phyloP scores from a whole-genome alignment of 352 stramenopile species.

The Pythium aristosporum region DNA sequence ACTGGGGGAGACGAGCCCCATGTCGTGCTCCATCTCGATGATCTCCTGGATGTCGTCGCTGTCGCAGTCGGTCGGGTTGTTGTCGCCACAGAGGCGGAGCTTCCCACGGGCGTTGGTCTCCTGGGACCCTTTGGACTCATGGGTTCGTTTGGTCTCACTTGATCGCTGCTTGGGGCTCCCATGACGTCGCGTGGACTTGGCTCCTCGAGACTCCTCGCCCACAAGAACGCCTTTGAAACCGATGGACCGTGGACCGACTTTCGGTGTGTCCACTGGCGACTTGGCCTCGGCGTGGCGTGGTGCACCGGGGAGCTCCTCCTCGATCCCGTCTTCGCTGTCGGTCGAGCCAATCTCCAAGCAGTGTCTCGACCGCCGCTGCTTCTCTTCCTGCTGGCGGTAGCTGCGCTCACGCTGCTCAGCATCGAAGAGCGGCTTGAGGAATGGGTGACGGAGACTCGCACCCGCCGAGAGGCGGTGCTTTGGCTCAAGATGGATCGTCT shows the following conservation, averaged over 20 bases:
- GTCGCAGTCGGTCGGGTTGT: constrained; percentile 49
- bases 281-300: constrained; percentile 14
- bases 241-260: constrained; percentile 20
- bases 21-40: constrained; percentile 58
- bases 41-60: constrained; percentile 83
- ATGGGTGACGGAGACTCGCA: constrained; percentile 55
- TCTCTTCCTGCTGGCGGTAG: constrained; percentile 44
- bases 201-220: not conserved
- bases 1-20: constrained; percentile 11
- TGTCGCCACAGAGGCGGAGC: constrained; percentile 8
- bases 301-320: constrained; percentile 68
- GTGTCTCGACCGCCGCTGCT: constrained; percentile 21
- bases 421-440: constrained; percentile 53
- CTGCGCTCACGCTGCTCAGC: constrained; percentile 43
- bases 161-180: constrained; percentile 8
- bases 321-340: constrained; percentile 62
- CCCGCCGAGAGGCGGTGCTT: constrained; percentile 49
- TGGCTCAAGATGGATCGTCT: constrained; percentile 65
- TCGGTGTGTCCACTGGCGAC: constrained; percentile 17
- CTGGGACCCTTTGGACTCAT: too few relatives aligned
- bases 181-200: constrained; percentile 9
- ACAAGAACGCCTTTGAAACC: constrained; percentile 3
- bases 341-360: constrained; percentile 12
- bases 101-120: not conserved
- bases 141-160: constrained; percentile 8